phyloP scores from a whole-genome alignment of 2,329 filamentous ascomycete genomes.

The Neodidymelliopsis sp. region DNA sequence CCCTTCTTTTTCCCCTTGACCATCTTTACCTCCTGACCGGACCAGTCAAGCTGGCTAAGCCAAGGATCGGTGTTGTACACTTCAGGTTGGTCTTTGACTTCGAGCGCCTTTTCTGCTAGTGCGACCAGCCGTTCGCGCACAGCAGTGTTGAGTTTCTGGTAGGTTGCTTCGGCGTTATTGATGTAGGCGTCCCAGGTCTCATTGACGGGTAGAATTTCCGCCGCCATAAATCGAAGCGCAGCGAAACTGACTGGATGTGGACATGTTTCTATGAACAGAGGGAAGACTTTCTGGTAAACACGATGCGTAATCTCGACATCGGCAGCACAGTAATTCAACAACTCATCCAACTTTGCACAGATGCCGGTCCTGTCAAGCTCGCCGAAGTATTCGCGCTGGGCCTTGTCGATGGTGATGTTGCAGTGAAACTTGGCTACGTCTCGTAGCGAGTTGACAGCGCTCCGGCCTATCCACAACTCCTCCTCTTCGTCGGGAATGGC shows the following conservation, averaged over 20 bases:
- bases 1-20: constrained; percentile 88
- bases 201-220: constrained; percentile 90
- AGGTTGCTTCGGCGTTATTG: constrained; percentile 82
- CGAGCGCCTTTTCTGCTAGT: constrained; percentile 78
- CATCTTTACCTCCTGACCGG: constrained; percentile 89
- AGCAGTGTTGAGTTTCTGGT: constrained; percentile 76
- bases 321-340: constrained; percentile 92
- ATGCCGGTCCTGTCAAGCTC: constrained; percentile 78
- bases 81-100: constrained; percentile 72
- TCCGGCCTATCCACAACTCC: constrained; percentile 93
- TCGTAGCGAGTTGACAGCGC: constrained; percentile 91
- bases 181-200: constrained; percentile 88
- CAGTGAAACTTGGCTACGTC: constrained; percentile 98
- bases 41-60: constrained; percentile 94
- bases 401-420: constrained; percentile 89
- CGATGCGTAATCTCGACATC: constrained; percentile 93
- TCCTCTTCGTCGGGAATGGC: constrained; percentile 82
- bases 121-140: constrained; percentile 77
- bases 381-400: constrained; percentile 84
- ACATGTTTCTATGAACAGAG: constrained; percentile 85
- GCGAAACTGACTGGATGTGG: constrained; percentile 98
- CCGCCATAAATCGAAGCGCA: constrained; percentile 88
- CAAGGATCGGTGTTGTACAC: constrained; percentile 84
- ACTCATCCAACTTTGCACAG: constrained; percentile 74
- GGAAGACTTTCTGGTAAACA: constrained; percentile 93